Evolutionary conservation across 1,284 basidiomycete genomes (phyloP).

Genomic region (Exobasidium rhododendri): DNA sequence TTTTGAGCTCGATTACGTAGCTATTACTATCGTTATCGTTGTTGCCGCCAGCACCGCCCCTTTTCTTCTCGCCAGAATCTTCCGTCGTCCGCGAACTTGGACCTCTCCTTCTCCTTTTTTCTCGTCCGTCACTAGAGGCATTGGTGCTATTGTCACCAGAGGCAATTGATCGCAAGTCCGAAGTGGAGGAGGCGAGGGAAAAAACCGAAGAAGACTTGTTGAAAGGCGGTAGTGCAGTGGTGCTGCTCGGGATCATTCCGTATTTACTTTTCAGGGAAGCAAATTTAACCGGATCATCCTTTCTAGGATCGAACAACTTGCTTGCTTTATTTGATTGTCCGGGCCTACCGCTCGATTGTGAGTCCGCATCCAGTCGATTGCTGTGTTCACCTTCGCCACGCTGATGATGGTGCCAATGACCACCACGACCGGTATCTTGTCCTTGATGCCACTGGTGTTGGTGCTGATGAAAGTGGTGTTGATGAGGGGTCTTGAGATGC

Average conservation of each 20-base stretch:
- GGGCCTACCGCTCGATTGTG: constrained; percentile 5
- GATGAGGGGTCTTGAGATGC: neutral
- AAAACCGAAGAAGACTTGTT: neutral
- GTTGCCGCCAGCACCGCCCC: constrained; percentile 29
- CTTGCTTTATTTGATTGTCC: constrained; percentile 13
- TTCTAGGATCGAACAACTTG: constrained; percentile 71
- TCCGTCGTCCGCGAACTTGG: constrained; percentile 7
- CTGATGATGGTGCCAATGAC: neutral
- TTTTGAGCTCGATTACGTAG: constrained; percentile 72
- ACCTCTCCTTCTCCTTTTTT: constrained; percentile 10
- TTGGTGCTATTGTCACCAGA: neutral
- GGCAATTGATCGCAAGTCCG: neutral
- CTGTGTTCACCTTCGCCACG: neutral
- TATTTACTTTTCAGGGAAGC: constrained; percentile 19
- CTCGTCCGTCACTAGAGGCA: constrained; percentile 14
- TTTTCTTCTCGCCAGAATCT: constrained; percentile 1
- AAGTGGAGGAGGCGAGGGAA: neutral
- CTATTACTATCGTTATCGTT: constrained; percentile 60
- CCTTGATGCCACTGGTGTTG: neutral
- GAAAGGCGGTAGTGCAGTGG: neutral
- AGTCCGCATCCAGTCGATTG: neutral
- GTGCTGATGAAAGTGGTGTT: constrained; percentile 10
- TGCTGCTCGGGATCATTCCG: neutral
- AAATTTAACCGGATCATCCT: constrained; percentile 71
- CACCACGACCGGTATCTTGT: neutral